phyloP scores from a whole-genome alignment of 164 flowering plant species.

The Annona squamosa region DNA sequence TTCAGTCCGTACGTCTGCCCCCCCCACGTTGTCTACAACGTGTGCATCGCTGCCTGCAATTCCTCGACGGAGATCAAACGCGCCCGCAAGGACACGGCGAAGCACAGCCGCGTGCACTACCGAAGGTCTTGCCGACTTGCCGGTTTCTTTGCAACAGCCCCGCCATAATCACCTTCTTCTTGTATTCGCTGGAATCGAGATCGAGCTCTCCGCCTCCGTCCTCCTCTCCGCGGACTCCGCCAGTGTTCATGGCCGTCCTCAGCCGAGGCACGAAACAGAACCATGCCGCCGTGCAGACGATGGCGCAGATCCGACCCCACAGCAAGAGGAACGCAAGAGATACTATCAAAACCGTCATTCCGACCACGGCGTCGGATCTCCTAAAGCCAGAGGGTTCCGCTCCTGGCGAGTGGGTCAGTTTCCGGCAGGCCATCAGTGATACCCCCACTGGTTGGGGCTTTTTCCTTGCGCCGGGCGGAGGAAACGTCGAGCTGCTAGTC shows the following conservation, averaged over 20 bases:
- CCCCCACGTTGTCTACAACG: no score
- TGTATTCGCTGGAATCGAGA: conserved; percentile 18
- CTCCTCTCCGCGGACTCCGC: not conserved
- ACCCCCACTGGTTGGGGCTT: not conserved
- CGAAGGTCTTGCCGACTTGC: not conserved
- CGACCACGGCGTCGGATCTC: conserved; percentile 21
- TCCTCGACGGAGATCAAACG: no score
- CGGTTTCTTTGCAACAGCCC: conserved; percentile 36
- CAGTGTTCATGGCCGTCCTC: not conserved
- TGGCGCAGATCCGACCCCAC: conserved; percentile 60
- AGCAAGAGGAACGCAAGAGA: conserved; percentile 36
- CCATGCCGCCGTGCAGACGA: conserved; percentile 52
- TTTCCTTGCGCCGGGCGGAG: not conserved
- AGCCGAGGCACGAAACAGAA: conserved; percentile 35
- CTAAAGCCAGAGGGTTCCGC: not conserved
- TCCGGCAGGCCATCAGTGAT: not conserved
- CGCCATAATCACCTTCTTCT: conserved; percentile 41
- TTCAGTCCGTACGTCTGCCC: no score
- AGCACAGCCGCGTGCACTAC: no score
- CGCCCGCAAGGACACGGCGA: no score
- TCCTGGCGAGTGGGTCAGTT: not conserved
- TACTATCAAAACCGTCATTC: conserved; percentile 42
- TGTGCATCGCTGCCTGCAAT: no score
- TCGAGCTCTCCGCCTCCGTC: not conserved
- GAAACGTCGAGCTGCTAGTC: not conserved